These are phyloP conservation scores for Suhomyces bokatorum DNA, from an alignment of 1,139 yeast genomes.

Conservation along the genomic window DNA sequence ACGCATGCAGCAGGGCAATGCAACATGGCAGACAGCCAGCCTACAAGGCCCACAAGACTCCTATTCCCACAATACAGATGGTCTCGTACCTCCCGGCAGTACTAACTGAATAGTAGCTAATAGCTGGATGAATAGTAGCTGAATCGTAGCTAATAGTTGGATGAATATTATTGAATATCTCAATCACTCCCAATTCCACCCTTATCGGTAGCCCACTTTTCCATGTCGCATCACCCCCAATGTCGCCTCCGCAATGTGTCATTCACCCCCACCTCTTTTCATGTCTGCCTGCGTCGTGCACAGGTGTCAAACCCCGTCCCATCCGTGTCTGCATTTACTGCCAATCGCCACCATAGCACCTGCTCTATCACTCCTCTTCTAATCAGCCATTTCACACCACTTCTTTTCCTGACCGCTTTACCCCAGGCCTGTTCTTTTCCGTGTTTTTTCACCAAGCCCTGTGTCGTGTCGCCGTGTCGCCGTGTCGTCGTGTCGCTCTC, in stretches of 20 bases:
- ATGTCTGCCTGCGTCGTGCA: neutral
- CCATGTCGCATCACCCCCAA: neutral
- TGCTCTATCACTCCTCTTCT: neutral
- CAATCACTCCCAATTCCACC: neutral
- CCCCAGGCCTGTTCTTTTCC: neutral
- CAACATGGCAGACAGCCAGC: neutral
- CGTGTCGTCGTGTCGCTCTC: neutral
- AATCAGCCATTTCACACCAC: neutral
- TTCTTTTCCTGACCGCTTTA: neutral
- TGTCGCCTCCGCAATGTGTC: conserved; percentile 3
- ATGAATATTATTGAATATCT: too few relatives aligned
- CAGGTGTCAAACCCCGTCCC: conserved; percentile 1
- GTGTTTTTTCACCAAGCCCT: neutral
- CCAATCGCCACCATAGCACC: neutral
- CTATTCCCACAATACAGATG: too few relatives aligned
- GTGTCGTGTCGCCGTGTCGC: neutral
- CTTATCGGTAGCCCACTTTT: too few relatives aligned
- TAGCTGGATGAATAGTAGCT: too few relatives aligned
- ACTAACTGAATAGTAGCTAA: neutral
- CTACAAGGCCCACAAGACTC: too few relatives aligned
- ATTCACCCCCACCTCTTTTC: neutral
- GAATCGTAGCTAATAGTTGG: too few relatives aligned
- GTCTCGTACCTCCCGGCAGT: too few relatives aligned
- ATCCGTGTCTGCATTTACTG: neutral
- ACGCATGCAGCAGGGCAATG: neutral